Base-by-base conservation (phyloP, 140 eudicot species). In the Bidens hawaiensis region DNA sequence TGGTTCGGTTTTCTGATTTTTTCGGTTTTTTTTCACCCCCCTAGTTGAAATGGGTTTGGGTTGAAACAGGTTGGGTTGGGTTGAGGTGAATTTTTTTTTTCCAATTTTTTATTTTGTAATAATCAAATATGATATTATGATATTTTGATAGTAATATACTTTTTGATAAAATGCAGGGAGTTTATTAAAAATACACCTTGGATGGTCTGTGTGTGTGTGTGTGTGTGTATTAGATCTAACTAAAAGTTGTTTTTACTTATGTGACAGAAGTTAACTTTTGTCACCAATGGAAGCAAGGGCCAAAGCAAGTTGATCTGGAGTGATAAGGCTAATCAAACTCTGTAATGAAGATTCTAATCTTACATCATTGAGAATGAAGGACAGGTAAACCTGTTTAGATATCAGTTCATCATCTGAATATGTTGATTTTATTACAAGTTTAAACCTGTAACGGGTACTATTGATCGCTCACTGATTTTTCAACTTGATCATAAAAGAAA, bases 291-390 rank as follows among this genome's bases (percentile, higher is more conserved):
- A 85, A 71, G 68, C 71, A 83, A 83, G 38, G 84, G 94, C 43
- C 97, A 94, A 78, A 94, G 90, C 73, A 94, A 81, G 86, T 85
- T 94, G 69, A 78, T 81, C 6, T 94, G 99, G 99, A 64, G 78
- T 31, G 88, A 83, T 55, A 73, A 68, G 64, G 70, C 52, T 62
- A 38, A 77, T 47, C 81, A 59, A 43, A 51, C 67, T 42, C 42
- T 42, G 40, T 73, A 65, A 22, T 62, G 70, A 72, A 67, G 75
- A 72, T 64, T 55, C 42, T 74, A 33, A 54, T 45, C 15, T 30
- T 60, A 16, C 30, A 3, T 40, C 47, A 60, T 36, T 48, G 50
- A 66, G 69, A 62, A 67, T 36, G 67, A 50, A 48, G 45, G 41
- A 34, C 19, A 25, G 55, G 47, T 53, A 62, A 42, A 52, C 25